Evolutionary conservation across 1,139 yeast genomes (phyloP).

Genomic region (Hemisphaericaspora subhashii): DNA sequence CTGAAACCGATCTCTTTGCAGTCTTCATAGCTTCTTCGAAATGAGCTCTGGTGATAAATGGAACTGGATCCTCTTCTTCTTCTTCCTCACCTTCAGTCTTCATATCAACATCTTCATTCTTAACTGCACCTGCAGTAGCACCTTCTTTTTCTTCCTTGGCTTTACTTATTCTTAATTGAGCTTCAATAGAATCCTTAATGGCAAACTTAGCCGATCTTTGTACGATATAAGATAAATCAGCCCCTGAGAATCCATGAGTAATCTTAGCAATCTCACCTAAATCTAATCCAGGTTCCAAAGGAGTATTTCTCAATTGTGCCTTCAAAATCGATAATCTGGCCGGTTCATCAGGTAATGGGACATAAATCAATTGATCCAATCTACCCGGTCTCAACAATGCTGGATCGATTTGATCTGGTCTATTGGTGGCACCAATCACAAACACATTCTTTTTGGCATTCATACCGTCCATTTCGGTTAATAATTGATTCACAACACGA

Average conservation of each 20-base stretch:
- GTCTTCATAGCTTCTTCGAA: slow-evolving; percentile 99
- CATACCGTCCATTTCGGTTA: slow-evolving; percentile 99
- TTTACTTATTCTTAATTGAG: slow-evolving; percentile 56
- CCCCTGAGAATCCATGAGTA: slow-evolving; percentile 98
- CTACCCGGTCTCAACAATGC: slow-evolving; percentile 99
- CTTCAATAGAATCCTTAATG: slow-evolving; percentile 95
- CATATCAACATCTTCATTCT: slow-evolving; percentile 68
- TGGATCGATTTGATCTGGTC: slow-evolving; percentile 99
- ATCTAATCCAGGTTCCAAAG: slow-evolving; percentile 95
- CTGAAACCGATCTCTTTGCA: slow-evolving; percentile 95
- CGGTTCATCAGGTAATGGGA: slow-evolving; percentile 93
- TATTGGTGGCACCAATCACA: slow-evolving; percentile 97
- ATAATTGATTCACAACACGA: slow-evolving; percentile 95
- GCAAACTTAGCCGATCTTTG: slow-evolving; percentile 99
- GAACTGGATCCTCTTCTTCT: slow-evolving; percentile 87
- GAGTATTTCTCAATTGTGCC: slow-evolving; percentile 98
- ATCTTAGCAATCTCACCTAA: slow-evolving; percentile 86
- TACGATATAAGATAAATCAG: slow-evolving; percentile 94
- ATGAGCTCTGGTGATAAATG: slow-evolving; percentile 88
- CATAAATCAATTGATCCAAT: slow-evolving; percentile 96
- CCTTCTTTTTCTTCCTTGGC: slow-evolving; percentile 42
- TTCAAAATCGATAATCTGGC: slow-evolving; percentile 91
- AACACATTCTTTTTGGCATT: slow-evolving; percentile 98
- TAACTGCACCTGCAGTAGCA: too few species aligned
- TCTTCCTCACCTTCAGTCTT: slow-evolving; percentile 32